Base-by-base conservation (phyloP, 2,329 filamentous ascomycete genomes). In the Pyricularia sp. region DNA sequence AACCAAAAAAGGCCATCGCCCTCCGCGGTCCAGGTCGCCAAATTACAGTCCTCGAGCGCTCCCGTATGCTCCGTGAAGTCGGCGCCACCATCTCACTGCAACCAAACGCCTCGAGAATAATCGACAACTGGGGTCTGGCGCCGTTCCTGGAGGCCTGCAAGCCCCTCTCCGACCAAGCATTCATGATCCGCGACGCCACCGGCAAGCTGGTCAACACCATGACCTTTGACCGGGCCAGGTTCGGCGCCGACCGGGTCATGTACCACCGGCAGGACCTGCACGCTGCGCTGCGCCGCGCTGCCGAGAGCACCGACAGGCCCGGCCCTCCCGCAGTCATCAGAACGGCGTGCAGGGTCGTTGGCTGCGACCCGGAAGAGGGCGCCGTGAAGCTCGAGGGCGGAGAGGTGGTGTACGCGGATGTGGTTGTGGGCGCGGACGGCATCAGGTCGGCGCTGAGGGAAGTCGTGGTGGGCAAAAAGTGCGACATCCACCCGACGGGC, bases 211-310 rank as follows among this genome's bases (percentile, higher is more conserved):
- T 73, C 9, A 71, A 71, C 4, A 71, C 73, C 22, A 73, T 78
- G 24, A 67, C 70, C 3, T 67, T 76, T 12, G 67, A 69, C 16
- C 72, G 69, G 24, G 68, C 66, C 8, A 69, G 71, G 31, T 78
- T 75, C 65, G 76, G 74, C 4, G 76, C 74, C 9, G 73, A 78
- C 63, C 71, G 75, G 9, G 72, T 78, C 62, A 70, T 78, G 57
- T 78, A 76, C 65, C 76, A 79, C 66, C 71, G 77, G 24, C 75
- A 77, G 61, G 77, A 78, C 65, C 68, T 78, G 0, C 77, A 78
- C 67, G 65, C 70, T 4, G 73, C 71, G 19, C 68, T 76, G 1
- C 68, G 69, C 9, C 59, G 66, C 5, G 73, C 72, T 7, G 72
- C 71, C 13, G 71, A 65, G 0, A 69, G 66, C 12, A 28, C 63